Base-by-base conservation (phyloP, 257 asterid species). In the Parsonsia alboflavescens region DNA sequence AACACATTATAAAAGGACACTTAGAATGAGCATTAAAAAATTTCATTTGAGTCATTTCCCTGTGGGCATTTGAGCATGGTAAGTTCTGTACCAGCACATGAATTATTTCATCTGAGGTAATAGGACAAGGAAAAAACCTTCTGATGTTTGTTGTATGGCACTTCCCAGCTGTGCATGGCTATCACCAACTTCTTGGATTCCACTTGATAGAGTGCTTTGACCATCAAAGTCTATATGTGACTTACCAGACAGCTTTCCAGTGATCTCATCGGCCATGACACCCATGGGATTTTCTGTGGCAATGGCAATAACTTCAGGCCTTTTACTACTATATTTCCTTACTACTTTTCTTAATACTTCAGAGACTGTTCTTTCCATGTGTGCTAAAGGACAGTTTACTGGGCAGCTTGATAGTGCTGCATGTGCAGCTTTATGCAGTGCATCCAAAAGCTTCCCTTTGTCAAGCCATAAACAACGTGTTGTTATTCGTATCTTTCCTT, bases 401-500 rank as follows among this genome's bases (percentile, higher is more conserved):
- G 98, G 97, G 83, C 99, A 95, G 85, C 98, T 92, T 28, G 94
- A 89, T 67, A 95, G 80, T 66, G 98, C 88, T 83, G 97, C 97
- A 84, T 95, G 99, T 52, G 97, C 96, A 78, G 97, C 96, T 83
- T 88, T 89, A 81, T 95, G 98, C 67, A 95, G 96, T 2, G 97
- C 96, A 85, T 95, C 99, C 79, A 95, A 83, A 81, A 95, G 97
- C 82, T 90, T 95, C 44, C 99, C 99, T 86, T 86, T 92, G 83
- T 95, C 99, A 72, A 92, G 94, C 99, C 99, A 95, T 86, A 92
- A 82, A 88, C 99, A 95, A 53, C 99, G 95, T 28, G 99, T 95
- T 0, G 98, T 95, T 44, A 95, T 95, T 87, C 94, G 86, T 76
- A 95, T 95, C 86, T 92, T 95, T 75, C 98, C 99, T 79, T 92